Percentiles rank a stretch among this genome's conserved stretches.
phyloP scores from a whole-genome alignment of 1,139 yeast species.

The Pichia sp. region DNA sequence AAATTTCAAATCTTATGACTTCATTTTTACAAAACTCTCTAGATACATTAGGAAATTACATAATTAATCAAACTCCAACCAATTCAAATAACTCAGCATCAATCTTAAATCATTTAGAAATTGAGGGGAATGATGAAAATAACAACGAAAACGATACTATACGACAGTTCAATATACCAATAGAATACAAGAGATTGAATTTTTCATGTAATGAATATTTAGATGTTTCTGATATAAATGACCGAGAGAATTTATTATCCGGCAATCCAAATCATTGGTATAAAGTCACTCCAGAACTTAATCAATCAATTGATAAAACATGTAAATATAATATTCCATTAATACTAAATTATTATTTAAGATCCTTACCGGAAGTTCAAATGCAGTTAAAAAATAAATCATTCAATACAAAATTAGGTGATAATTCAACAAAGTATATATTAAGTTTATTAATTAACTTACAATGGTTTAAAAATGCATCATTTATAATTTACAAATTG shows the following conservation, averaged over 20 bases:
- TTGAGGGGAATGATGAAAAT: background rate
- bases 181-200: background rate
- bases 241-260: slow-evolving; percentile 2
- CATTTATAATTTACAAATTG: slow-evolving; percentile 11
- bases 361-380: slow-evolving; percentile 11
- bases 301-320: slow-evolving; percentile 4
- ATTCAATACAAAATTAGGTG: background rate
- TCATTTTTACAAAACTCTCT: slow-evolving; percentile 10
- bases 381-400: background rate
- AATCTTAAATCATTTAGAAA: background rate
- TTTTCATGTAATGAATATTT: slow-evolving; percentile 4
- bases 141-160: background rate
- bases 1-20: slow-evolving; percentile 6
- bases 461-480: slow-evolving; percentile 19
- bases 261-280: background rate
- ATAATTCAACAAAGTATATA: background rate
- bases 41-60: slow-evolving; percentile 9
- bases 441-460: slow-evolving; percentile 6
- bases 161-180: slow-evolving; percentile 1
- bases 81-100: background rate
- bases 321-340: slow-evolving; percentile 2
- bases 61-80: slow-evolving; percentile 11
- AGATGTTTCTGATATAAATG: slow-evolving; percentile 7
- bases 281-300: slow-evolving; percentile 3
- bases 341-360: slow-evolving; percentile 10